Percentiles rank a stretch among this genome's conserved stretches.
These are phyloP conservation scores for Inga laurina DNA, from an alignment of 306 rosid species.

Conservation along the genomic window DNA sequence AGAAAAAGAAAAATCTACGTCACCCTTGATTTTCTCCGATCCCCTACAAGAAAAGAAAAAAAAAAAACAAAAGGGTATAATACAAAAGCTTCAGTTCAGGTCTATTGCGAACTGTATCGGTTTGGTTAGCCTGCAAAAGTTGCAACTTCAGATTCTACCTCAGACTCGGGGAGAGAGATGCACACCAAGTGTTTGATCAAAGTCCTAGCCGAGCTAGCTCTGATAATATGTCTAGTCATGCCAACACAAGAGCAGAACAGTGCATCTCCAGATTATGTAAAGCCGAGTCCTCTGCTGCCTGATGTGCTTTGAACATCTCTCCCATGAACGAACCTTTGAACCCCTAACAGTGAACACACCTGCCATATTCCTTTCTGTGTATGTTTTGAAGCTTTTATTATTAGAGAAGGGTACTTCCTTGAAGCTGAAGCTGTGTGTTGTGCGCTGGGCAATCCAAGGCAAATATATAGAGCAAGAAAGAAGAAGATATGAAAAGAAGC, in stretches of 20 bases:
- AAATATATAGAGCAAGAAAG: constrained; percentile 12
- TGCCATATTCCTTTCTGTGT: constrained; percentile 26
- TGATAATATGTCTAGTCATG: constrained; percentile 24
- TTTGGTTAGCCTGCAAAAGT: constrained; percentile 10
- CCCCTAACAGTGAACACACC: constrained; percentile 42
- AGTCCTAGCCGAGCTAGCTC: background rate
- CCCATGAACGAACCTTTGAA: constrained; percentile 60
- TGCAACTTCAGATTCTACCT: background rate
- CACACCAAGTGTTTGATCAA: background rate
- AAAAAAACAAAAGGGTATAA: background rate
- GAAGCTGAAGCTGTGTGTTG: background rate
- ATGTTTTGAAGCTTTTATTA: background rate
- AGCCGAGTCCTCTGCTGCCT: constrained; percentile 76
- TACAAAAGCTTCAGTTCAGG: background rate
- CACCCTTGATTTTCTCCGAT: background rate
- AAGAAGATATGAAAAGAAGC: constrained; percentile 39
- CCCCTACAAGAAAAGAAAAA: background rate
- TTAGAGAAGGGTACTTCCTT: background rate
- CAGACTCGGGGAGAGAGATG: background rate
- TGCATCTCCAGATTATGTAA: constrained; percentile 93
- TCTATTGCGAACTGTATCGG: background rate
- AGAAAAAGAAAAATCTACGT: background rate
- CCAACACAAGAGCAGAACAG: constrained; percentile 75
- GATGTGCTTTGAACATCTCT: constrained; percentile 65
- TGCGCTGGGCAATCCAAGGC: background rate